A percentile compares a stretch with the other conserved stretches of the same genome.
Conservation (phyloP, 2,329 filamentous ascomycete genomes). For the Capronia coronata region DNA sequence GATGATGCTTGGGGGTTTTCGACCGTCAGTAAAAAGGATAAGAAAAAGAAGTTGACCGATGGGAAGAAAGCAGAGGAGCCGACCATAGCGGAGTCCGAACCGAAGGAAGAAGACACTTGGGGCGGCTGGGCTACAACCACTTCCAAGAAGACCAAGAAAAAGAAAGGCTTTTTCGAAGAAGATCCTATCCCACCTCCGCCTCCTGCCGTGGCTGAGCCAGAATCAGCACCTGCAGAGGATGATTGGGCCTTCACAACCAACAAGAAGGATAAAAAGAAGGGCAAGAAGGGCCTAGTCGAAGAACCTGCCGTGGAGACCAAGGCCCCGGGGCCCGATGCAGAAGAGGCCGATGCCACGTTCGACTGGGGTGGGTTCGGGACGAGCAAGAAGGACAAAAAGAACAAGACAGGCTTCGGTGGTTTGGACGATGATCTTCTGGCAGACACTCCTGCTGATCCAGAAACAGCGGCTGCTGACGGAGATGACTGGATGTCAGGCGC, state of each 20-base stretch:
- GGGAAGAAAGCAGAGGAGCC: constrained; percentile 34
- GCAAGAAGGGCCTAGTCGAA: constrained; percentile 26
- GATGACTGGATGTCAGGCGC: constrained; percentile 34
- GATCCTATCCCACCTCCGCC: constrained; percentile 24
- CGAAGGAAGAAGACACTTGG: constrained; percentile 33
- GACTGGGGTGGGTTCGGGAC: constrained; percentile 30
- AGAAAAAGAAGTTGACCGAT: constrained; percentile 42
- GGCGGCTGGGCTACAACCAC: constrained; percentile 34
- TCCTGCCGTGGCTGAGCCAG: constrained; percentile 23
- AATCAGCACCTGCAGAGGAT: constrained; percentile 32
- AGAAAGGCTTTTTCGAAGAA: constrained; percentile 29
- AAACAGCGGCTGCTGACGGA: constrained; percentile 32
- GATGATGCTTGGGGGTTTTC: constrained; percentile 38
- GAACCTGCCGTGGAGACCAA: constrained; percentile 21
- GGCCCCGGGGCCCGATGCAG: constrained; percentile 10
- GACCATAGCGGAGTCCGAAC: constrained; percentile 21
- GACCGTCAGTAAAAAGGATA: constrained; percentile 39
- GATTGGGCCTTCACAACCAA: constrained; percentile 20
- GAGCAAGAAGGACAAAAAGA: constrained; percentile 40
- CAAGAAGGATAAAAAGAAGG: constrained; percentile 34
- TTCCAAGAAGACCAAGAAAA: constrained; percentile 42
- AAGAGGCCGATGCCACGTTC: constrained; percentile 13
- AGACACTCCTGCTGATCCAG: constrained; percentile 29
- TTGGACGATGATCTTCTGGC: constrained; percentile 30
- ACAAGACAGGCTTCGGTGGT: constrained; percentile 33